Evolutionary conservation across 768 basidiomycete genomes (phyloP).

Genomic region (Psilocybe subaeruginosa): DNA sequence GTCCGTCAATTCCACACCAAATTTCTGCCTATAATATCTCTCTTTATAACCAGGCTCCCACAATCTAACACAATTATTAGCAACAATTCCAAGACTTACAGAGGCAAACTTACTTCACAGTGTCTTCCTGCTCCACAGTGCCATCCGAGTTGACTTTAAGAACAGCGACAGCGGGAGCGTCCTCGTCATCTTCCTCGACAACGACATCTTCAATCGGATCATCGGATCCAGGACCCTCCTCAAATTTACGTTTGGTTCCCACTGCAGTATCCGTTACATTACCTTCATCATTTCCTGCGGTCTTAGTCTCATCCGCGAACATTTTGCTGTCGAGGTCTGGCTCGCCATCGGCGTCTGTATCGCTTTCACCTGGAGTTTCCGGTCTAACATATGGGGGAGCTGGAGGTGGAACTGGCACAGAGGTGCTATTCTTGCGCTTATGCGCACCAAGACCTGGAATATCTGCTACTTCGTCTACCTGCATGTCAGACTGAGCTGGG

Average conservation of each 20-base stretch:
- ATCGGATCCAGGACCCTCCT: constrained; percentile 44
- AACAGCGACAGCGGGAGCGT: constrained; percentile 45
- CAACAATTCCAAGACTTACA: neutral
- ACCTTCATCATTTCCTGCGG: constrained; percentile 19
- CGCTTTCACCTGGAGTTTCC: constrained; percentile 20
- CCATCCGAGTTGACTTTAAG: constrained; percentile 89
- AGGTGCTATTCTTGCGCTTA: constrained; percentile 5
- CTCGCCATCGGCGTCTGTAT: constrained; percentile 34
- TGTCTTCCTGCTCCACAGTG: constrained; percentile 92
- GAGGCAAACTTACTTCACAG: constrained; percentile 71
- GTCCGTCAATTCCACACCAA: constrained; percentile 75
- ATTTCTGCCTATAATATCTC: constrained; percentile 94
- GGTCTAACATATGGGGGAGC: neutral
- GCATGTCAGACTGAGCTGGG: constrained; percentile 28
- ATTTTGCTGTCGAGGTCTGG: constrained; percentile 30
- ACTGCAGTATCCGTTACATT: constrained; percentile 17
- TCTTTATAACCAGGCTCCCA: constrained; percentile 97
- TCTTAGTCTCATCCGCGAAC: constrained; percentile 20
- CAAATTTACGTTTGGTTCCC: constrained; percentile 47
- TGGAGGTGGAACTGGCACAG: neutral
- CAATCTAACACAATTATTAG: constrained; percentile 51
- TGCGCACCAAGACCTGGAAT: constrained; percentile 42
- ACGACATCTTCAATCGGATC: constrained; percentile 47
- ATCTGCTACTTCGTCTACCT: constrained; percentile 30
- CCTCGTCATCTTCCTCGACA: constrained; percentile 56